These are phyloP conservation scores for Podospora fimiseda DNA, from an alignment of 495 filamentous ascomycete species.

Conservation along the genomic window DNA sequence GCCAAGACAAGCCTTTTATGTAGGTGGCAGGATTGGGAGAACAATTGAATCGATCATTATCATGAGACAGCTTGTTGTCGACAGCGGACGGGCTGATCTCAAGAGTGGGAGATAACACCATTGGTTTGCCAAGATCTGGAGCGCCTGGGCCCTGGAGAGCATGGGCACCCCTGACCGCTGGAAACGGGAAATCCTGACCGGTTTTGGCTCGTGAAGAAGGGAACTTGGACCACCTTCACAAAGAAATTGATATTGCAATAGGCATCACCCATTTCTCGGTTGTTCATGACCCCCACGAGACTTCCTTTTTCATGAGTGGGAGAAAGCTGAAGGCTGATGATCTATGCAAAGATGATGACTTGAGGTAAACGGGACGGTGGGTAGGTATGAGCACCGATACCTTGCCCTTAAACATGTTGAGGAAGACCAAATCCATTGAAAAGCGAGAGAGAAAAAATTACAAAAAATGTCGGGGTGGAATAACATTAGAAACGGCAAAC, in stretches of 20 bases:
- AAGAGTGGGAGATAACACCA: constrained; percentile 14
- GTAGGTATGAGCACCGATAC: no score
- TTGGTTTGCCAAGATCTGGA: constrained; percentile 11
- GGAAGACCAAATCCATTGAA: no score
- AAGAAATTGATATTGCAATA: neutral
- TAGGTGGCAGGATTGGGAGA: constrained; percentile 6
- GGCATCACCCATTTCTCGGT: neutral
- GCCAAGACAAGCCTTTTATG: no score
- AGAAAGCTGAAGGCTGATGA: no score
- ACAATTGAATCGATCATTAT: constrained; percentile 7
- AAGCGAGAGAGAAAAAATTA: no score
- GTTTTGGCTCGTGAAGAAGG: neutral
- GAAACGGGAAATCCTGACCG: neutral
- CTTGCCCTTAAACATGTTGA: no score
- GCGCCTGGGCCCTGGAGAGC: neutral
- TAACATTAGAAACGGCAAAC: no score
- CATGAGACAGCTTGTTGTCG: constrained; percentile 5
- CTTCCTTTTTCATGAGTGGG: no score
- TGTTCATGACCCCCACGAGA: neutral
- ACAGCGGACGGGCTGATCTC: constrained; percentile 1
- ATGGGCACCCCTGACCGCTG: neutral
- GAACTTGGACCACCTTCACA: neutral
- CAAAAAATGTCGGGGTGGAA: no score
- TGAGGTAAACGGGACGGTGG: no score
- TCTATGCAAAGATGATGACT: no score